Evolutionary conservation across 208 protist genomes (phyloP).

Genomic region (Trypanosoma congolense): DNA sequence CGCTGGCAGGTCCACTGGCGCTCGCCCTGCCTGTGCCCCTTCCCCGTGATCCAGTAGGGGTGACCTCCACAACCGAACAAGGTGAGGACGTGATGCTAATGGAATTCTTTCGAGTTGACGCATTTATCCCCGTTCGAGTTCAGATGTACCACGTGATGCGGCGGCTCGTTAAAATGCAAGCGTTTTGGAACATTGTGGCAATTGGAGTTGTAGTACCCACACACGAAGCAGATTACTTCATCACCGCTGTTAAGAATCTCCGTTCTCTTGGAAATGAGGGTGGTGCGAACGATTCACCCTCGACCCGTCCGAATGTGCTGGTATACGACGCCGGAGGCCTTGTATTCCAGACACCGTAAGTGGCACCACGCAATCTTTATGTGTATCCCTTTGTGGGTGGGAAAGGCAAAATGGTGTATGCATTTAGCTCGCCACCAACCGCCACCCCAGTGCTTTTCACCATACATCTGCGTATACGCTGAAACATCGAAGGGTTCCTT

Average conservation of each 20-base stretch:
- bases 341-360: constrained; percentile 5
- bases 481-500: too few species aligned
- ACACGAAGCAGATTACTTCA: constrained; percentile 29
- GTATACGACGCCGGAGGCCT: constrained; percentile 18
- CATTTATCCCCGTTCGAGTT: constrained; percentile 37
- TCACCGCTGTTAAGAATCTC: neutral
- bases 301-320: constrained; percentile 9
- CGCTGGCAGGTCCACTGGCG: constrained; percentile 7
- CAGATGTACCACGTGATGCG: constrained; percentile 50
- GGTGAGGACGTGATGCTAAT: constrained; percentile 5
- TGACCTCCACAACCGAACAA: neutral
- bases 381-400: constrained; percentile 15
- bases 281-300: neutral
- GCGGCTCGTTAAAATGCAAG: constrained; percentile 24
- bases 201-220: constrained; percentile 37
- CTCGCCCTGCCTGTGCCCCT: constrained; percentile 5
- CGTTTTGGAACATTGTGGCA: constrained; percentile 6
- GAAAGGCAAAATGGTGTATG: neutral
- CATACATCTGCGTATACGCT: too few species aligned
- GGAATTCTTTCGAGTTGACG: constrained; percentile 59
- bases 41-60: too few species aligned
- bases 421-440: too few species aligned
- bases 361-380: constrained; percentile 12
- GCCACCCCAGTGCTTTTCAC: too few species aligned
- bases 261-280: neutral